Base-by-base conservation (phyloP, 139 green algal species). In the Marvania coccoides region DNA sequence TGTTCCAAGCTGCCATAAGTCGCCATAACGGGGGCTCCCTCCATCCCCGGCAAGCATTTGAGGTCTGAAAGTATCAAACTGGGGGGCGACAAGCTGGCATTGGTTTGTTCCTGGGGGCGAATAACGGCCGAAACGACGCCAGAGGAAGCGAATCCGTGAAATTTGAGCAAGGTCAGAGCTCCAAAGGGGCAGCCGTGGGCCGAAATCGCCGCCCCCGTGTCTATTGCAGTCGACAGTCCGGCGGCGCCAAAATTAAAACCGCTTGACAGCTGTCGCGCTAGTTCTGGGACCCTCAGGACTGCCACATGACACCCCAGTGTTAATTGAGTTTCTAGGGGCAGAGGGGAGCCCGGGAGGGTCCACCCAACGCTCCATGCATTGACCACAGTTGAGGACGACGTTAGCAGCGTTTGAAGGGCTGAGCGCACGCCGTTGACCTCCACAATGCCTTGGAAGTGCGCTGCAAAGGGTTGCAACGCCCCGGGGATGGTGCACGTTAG, bases 41-140 rank as follows among this genome's bases (percentile, higher is more conserved):
- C 86, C 80, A 91, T 87, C 28, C 86, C 86, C 1, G 86, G 86
- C 39, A 85, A 55, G 33, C 70, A 70, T 0, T 74, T 61, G 24
- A 80, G 38, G 48, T 92, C 85, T 2, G 81, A 31, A 12, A 81
- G 54, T n/a, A 83, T 63, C 36, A 88, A 31, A 0, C 47, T 47
- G 0, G 61, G 46, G 8, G 9, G 28, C 7, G 23, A 9, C 0
- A 33, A 0, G 12, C 15, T 23, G 28, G 15, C 7, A 63, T 58
- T 61, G 42, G 19, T 51, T 51, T 51, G 28, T 48, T 54, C 12
- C 28, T 47, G 36, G 38, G 19, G 19, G 24, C 2, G 15, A n/a
- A 63, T 26, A 19, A 6, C 26, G 2, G 56, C 63, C 37, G 72
- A 70, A 2, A 87, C 33, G 0, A 74, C 31, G 6, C 83, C 83